A percentile compares a stretch with the other conserved stretches of the same genome.
These are phyloP conservation scores for Bocquillonia castaneifolia DNA, from an alignment of 441 rosid genomes.

Conservation along the genomic window DNA sequence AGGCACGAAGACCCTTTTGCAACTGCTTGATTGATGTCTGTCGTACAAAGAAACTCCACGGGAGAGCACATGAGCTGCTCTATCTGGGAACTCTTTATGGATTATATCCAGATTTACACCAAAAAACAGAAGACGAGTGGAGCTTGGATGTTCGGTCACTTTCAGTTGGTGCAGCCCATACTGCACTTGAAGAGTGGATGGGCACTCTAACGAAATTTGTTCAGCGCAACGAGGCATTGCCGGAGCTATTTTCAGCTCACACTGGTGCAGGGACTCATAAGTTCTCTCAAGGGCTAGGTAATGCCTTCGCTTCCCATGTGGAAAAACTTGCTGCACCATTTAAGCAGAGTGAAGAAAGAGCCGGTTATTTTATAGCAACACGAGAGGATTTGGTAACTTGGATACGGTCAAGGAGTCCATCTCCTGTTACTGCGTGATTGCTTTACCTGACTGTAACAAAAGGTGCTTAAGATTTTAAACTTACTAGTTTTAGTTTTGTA, in stretches of 20 bases:
- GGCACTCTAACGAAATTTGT: slow-evolving; percentile 54
- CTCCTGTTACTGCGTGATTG: slow-evolving; percentile 24
- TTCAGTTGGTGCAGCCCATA: slow-evolving; percentile 81
- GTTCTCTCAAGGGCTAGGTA: slow-evolving; percentile 71
- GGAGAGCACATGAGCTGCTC: slow-evolving; percentile 77
- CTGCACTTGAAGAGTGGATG: slow-evolving; percentile 93
- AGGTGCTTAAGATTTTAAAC: background rate
- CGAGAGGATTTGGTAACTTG: slow-evolving; percentile 68
- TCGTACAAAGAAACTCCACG: slow-evolving; percentile 42
- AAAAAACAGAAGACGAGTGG: slow-evolving; percentile 65
- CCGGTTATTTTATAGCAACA: slow-evolving; percentile 69
- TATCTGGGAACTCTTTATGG: slow-evolving; percentile 79
- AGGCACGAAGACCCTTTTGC: slow-evolving; percentile 78
- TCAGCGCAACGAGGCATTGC: slow-evolving; percentile 57
- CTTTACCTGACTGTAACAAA: background rate
- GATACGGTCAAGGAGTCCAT: slow-evolving; percentile 57
- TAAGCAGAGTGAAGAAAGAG: slow-evolving; percentile 55
- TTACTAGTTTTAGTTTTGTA: background rate
- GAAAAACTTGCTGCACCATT: slow-evolving; percentile 68
- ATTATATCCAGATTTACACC: slow-evolving; percentile 70
- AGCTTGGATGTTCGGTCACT: slow-evolving; percentile 80
- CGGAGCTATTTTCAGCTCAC: slow-evolving; percentile 67
- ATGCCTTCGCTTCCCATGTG: slow-evolving; percentile 63
- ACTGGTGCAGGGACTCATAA: slow-evolving; percentile 80
- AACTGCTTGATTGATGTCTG: slow-evolving; percentile 89